phyloP scores from a whole-genome alignment of 2,329 filamentous ascomycete genomes.

The Pezicula radicicola region DNA sequence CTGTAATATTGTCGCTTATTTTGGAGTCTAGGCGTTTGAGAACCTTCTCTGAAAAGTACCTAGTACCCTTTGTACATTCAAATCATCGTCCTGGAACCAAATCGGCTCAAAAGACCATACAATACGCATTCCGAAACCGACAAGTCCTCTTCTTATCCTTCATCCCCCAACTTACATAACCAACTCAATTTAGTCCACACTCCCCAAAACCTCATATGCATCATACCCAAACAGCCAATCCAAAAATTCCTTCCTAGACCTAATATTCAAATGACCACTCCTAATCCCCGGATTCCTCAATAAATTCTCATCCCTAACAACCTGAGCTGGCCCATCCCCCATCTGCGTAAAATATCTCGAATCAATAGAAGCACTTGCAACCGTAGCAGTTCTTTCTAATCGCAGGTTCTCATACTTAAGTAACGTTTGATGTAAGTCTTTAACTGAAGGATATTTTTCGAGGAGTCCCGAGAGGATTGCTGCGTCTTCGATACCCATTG shows the following conservation, averaged over 20 bases:
- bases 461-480: constrained; percentile 13
- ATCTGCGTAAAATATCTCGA: constrained; percentile 18
- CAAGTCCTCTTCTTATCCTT: too few species aligned
- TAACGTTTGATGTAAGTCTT: constrained; percentile 3
- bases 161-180: too few species aligned
- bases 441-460: constrained; percentile 2
- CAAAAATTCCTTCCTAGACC: constrained; percentile 10
- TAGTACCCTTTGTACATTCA: too few species aligned
- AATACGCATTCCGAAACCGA: too few species aligned
- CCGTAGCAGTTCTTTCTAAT: constrained; percentile 10
- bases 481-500: constrained; percentile 27
- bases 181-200: background rate
- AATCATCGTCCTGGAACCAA: too few species aligned
- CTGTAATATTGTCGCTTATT: too few species aligned
- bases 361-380: constrained; percentile 13
- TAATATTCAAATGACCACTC: constrained; percentile 13
- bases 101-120: too few species aligned
- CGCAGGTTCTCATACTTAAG: constrained; percentile 10
- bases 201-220: constrained; percentile 8
- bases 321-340: constrained; percentile 9
- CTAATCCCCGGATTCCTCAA: constrained; percentile 13
- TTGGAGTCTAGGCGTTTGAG: too few species aligned
- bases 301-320: constrained; percentile 13
- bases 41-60: too few species aligned
- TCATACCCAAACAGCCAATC: constrained; percentile 17